A percentile compares a stretch with the other conserved stretches of the same genome.
Conservation (phyloP, 169 alveolate genomes). For the Perkinsus olseni region DNA sequence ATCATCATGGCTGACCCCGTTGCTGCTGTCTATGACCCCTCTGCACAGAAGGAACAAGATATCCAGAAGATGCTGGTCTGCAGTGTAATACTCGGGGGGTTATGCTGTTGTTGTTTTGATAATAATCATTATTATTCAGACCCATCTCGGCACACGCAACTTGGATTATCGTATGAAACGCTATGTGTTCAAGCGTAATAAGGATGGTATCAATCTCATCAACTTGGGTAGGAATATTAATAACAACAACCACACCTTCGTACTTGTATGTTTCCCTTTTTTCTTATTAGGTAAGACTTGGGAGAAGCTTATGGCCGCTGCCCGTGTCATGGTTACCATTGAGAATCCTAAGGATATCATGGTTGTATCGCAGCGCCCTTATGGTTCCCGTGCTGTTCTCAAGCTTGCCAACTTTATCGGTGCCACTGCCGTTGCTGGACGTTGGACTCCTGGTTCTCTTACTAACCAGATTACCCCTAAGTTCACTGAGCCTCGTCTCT, state of each 20-base stretch:
- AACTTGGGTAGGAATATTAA: too few relatives aligned
- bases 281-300: slow-evolving; percentile 78
- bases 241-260: too few relatives aligned
- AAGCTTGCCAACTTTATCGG: slow-evolving; percentile 95
- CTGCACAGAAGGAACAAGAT: slow-evolving; percentile 31
- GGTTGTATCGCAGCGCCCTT: slow-evolving; percentile 87
- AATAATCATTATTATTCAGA: slow-evolving; percentile 31
- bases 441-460: slow-evolving; percentile 99
- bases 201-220: slow-evolving; percentile 92
- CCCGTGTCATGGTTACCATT: slow-evolving; percentile 96
- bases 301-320: slow-evolving; percentile 97
- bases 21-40: too few relatives aligned
- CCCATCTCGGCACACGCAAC: slow-evolving; percentile 94
- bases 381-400: slow-evolving; percentile 95
- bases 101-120: too few relatives aligned
- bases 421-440: slow-evolving; percentile 91
- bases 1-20: background rate
- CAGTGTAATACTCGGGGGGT: slow-evolving; percentile 9
- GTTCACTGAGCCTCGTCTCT: slow-evolving; percentile 94
- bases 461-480: slow-evolving; percentile 96
- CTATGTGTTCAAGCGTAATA: slow-evolving; percentile 90
- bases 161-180: slow-evolving; percentile 91
- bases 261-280: too few relatives aligned
- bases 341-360: slow-evolving; percentile 94
- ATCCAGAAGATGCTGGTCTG: slow-evolving; percentile 44